These are phyloP conservation scores for Liriodendron chinense DNA, from an alignment of 164 flowering plant species.

Conservation along the genomic window DNA sequence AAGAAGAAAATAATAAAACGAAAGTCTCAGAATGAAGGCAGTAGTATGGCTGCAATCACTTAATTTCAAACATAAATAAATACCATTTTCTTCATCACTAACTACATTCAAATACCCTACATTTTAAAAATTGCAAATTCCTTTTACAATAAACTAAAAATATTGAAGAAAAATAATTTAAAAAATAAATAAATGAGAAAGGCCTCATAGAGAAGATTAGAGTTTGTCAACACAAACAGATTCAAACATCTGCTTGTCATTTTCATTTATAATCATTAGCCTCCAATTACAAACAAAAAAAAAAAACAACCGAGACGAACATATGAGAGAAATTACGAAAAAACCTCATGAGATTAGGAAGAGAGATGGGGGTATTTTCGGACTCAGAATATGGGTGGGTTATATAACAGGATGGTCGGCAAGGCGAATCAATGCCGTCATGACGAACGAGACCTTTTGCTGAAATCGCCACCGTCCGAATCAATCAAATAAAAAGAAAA, in stretches of 20 bases:
- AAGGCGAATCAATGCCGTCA: slow-evolving; percentile 20
- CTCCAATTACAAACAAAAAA: neutral
- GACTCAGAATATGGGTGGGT: slow-evolving; percentile 28
- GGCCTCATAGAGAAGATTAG: slow-evolving; percentile 28
- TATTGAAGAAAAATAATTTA: too few relatives aligned
- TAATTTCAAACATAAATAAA: neutral
- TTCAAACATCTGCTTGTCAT: slow-evolving; percentile 27
- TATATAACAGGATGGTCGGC: slow-evolving; percentile 24
- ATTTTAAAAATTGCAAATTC: too few relatives aligned
- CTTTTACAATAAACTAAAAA: too few relatives aligned
- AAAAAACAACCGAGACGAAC: neutral
- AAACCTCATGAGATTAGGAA: too few relatives aligned
- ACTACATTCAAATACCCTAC: too few relatives aligned
- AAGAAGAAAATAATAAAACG: neutral
- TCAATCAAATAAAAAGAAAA: too few relatives aligned
- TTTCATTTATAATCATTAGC: slow-evolving; percentile 11
- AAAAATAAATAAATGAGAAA: too few relatives aligned
- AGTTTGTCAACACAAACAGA: slow-evolving; percentile 3
- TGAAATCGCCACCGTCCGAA: slow-evolving; percentile 15
- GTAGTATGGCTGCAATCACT: slow-evolving; percentile 11
- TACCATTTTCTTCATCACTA: slow-evolving; percentile 5
- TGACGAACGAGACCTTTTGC: slow-evolving; percentile 48
- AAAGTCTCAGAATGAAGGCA: slow-evolving; percentile 18
- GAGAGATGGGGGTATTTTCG: neutral
- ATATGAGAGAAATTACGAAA: neutral